Percentiles rank a stretch among this genome's conserved stretches.
phyloP scores from a whole-genome alignment of 106 monocot genomes.

The Hemerocallis citrina region DNA sequence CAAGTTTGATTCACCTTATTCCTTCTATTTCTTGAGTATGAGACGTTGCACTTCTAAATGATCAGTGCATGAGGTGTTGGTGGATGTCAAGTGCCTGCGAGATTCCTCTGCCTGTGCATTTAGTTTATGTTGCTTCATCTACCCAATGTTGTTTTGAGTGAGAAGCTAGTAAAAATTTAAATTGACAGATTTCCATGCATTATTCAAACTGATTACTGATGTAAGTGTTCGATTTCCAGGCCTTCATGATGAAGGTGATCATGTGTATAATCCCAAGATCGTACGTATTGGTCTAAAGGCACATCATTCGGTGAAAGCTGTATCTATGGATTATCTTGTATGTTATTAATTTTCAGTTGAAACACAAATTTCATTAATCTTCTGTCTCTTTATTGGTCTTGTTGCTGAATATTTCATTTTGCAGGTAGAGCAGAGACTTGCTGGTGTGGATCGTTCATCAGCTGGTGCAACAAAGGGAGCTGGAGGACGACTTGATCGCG shows the following conservation, averaged over 20 bases:
- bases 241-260: conserved; percentile 82
- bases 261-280: conserved; percentile 90
- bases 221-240: conserved; percentile 35
- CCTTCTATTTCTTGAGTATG: no score
- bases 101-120: no score
- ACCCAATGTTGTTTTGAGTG: no score
- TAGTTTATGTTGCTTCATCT: no score
- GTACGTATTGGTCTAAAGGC: conserved; percentile 91
- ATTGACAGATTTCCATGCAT: no score
- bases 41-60: no score
- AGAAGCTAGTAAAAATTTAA: no score
- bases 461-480: conserved; percentile 29
- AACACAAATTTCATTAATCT: conserved; percentile 3
- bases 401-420: conserved; percentile 6
- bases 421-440: conserved; percentile 86
- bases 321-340: conserved; percentile 97
- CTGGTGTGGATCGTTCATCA: conserved; percentile 44
- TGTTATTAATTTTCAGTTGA: conserved; percentile 15
- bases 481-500: conserved; percentile 53
- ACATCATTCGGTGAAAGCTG: conserved; percentile 95
- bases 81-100: no score
- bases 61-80: no score
- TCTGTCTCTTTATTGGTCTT: background rate
- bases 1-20: no score
- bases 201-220: background rate